Evolutionary conservation across 1,139 yeast species (phyloP).

Genomic region (Wickerhamomyces sp.): DNA sequence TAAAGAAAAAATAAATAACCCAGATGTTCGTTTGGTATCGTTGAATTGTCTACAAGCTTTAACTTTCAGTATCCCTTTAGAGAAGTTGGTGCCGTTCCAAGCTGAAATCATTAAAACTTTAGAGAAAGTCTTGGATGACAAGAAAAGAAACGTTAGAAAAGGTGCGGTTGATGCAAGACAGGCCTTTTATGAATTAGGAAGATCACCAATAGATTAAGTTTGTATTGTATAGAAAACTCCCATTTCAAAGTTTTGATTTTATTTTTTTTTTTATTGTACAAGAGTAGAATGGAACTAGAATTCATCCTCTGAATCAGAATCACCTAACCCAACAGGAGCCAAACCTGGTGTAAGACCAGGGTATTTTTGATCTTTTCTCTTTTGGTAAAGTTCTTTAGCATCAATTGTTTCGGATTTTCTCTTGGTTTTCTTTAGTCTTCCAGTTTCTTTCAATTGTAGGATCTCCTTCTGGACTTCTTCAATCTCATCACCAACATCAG

Average conservation of each 20-base stretch:
- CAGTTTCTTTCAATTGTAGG: constrained; percentile 28
- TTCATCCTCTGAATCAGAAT: constrained; percentile 34
- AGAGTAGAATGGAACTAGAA: constrained; percentile 11
- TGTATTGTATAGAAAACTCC: too few species aligned
- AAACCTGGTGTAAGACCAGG: constrained; percentile 88
- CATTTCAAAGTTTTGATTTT: too few species aligned
- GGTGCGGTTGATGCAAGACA: constrained; percentile 80
- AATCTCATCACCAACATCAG: constrained; percentile 45
- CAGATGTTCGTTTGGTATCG: constrained; percentile 52
- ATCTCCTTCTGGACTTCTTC: constrained; percentile 39
- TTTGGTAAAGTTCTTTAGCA: constrained; percentile 13
- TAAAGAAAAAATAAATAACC: constrained; percentile 23
- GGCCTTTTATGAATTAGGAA: constrained; percentile 51
- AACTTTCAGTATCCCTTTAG: constrained; percentile 33
- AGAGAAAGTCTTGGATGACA: constrained; percentile 62
- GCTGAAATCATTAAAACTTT: constrained; percentile 45
- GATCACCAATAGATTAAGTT: constrained; percentile 14
- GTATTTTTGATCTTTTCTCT: constrained; percentile 30
- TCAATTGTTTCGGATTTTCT: constrained; percentile 21
- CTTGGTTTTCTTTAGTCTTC: constrained; percentile 23
- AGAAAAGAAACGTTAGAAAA: constrained; percentile 67
- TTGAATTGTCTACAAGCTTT: constrained; percentile 52
- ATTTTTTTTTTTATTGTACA: background rate
- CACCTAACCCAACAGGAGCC: constrained; percentile 76
- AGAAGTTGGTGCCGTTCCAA: constrained; percentile 48